Percentiles rank a stretch among this genome's conserved stretches.
Conservation (phyloP, 306 rosid species). For the Macrotyloma uniflorum region DNA sequence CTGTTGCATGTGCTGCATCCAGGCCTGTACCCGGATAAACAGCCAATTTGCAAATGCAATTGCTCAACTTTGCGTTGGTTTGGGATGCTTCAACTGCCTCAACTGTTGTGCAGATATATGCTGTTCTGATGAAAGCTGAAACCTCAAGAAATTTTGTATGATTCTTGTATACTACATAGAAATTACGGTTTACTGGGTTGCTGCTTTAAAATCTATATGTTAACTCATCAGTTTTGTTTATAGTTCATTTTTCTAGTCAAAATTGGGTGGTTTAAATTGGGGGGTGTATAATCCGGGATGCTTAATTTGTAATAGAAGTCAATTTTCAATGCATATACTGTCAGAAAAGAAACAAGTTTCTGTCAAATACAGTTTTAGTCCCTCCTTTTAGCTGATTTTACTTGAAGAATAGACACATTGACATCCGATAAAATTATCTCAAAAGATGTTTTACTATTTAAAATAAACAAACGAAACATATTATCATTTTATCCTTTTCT, state of each 20-base stretch:
- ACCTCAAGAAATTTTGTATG: not conserved
- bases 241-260: constrained; percentile 5
- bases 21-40: constrained; percentile 52
- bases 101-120: constrained; percentile 61
- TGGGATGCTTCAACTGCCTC: constrained; percentile 69
- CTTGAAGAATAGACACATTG: not conserved
- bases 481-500: not conserved
- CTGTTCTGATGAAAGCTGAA: constrained; percentile 43
- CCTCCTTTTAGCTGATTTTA: constrained; percentile 16
- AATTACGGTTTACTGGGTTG: not conserved
- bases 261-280: not conserved
- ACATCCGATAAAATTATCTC: too few relatives aligned
- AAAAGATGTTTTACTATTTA: not conserved
- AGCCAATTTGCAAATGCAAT: constrained; percentile 55
- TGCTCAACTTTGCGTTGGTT: constrained; percentile 67
- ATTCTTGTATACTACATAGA: constrained; percentile 21
- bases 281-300: constrained; percentile 7
- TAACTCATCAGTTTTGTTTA: constrained; percentile 2
- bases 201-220: constrained; percentile 11
- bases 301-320: constrained; percentile 24
- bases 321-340: constrained; percentile 1
- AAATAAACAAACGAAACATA: not conserved
- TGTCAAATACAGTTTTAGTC: not conserved
- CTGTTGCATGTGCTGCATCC: constrained; percentile 80
- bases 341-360: not conserved